Base-by-base conservation (phyloP, 2,329 filamentous ascomycete genomes). In the Paramyrothecium sp. region DNA sequence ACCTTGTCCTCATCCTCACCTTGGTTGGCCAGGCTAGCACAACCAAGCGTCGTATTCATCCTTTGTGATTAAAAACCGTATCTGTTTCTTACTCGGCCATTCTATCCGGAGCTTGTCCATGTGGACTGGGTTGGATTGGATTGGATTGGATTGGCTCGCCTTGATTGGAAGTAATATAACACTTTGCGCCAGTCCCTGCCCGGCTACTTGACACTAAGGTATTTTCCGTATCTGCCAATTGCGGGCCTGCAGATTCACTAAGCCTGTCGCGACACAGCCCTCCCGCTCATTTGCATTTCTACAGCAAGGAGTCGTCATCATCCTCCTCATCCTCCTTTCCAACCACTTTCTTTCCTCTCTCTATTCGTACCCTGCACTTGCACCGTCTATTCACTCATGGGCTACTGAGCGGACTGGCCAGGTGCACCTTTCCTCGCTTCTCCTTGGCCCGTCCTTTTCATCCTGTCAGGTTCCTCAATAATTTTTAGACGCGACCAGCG, bases 401-500 rank as follows among this genome's bases (percentile, higher is more conserved):
- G 26, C 26, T 30, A 30, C 26, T 30, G 26, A 30, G 26, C 26
- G 26, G 57, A 22, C 56, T 56, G 19, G 59, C 54, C 53, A 61
- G 59, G 4, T 58, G 50, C 59, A 23, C 54, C 58, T 56, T 51
- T 26, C 55, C 38, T 60, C 54, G 59, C 58, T 57, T 51, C 47
- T 41, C 30, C 53, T 59, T 59, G 52, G 54, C 52, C 55, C 54
- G 53, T 53, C 23, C 58, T 60, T 23, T 54, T 22, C 23, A 34
- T 57, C 54, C 56, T 61, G 54, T 57, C 57, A 53, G 61, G 57
- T 57, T 60, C 53, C 61, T 55, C 58, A 59, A 59, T 54, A 50
- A 58, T 57, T 61, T 58, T 58, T 48, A 21, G 33, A 5, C 59
- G 53, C 53, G 51, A 55, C 61, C 38, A 33, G 59, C 50, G 57